These are phyloP conservation scores for Ascoidea tarda DNA, from an alignment of 805 yeast species.

Conservation along the genomic window DNA sequence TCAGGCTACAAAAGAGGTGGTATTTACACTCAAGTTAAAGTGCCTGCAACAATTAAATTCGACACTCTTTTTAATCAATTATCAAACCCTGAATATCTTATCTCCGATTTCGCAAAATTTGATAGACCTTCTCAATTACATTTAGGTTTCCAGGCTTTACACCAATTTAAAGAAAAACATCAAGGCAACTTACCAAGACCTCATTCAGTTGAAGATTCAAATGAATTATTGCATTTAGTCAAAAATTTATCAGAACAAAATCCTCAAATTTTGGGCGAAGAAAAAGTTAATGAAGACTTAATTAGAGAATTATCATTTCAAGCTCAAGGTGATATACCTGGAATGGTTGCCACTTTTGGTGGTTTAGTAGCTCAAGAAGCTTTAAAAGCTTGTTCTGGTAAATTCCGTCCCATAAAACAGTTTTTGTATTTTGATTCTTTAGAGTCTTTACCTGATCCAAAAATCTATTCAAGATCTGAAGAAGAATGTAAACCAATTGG, in stretches of 20 bases:
- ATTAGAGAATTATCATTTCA: constrained; percentile 67
- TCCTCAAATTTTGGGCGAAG: constrained; percentile 40
- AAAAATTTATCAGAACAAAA: constrained; percentile 41
- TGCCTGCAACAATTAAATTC: constrained; percentile 53
- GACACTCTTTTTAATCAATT: constrained; percentile 53
- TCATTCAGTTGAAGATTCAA: constrained; percentile 59
- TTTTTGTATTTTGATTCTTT: constrained; percentile 87
- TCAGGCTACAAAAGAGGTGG: constrained; percentile 78
- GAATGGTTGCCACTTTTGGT: constrained; percentile 79
- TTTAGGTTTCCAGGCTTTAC: constrained; percentile 81
- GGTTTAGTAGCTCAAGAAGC: constrained; percentile 96
- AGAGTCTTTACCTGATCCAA: constrained; percentile 67
- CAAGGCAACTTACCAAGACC: constrained; percentile 65
- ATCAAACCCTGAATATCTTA: constrained; percentile 60
- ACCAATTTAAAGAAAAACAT: constrained; percentile 52
- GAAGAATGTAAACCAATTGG: constrained; percentile 63
- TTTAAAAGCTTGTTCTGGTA: constrained; percentile 87
- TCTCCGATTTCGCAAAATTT: constrained; percentile 87
- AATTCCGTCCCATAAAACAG: constrained; percentile 88
- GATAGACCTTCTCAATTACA: constrained; percentile 88
- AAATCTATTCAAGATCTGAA: constrained; percentile 45
- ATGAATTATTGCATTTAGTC: constrained; percentile 44
- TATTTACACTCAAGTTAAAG: constrained; percentile 81
- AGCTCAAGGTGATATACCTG: constrained; percentile 86
- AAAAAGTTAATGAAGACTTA: constrained; percentile 44